Percentiles rank a stretch among this genome's conserved stretches.
Evolutionary conservation across 768 basidiomycete species (phyloP).

Genomic region (Coprinopsis sp.): DNA sequence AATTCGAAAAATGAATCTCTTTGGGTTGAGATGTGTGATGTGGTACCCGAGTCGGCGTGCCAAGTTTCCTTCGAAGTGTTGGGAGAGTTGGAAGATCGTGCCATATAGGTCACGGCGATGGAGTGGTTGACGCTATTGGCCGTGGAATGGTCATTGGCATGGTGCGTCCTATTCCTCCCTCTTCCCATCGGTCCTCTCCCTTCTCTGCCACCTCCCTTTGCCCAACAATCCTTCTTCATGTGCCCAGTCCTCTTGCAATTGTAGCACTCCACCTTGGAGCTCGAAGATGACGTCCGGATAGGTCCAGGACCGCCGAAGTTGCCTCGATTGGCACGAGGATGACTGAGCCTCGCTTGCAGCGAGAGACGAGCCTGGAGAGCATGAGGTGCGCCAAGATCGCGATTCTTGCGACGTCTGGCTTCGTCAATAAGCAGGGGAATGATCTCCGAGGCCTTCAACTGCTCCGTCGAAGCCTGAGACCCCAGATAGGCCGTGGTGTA

Average conservation of each 20-base stretch:
- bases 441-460: constrained; percentile 12
- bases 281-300: background rate
- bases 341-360: background rate
- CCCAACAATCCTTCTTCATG: constrained; percentile 28
- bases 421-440: constrained; percentile 12
- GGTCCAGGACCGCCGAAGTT: background rate
- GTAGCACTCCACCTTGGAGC: constrained; percentile 15
- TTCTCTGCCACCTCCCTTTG: constrained; percentile 33
- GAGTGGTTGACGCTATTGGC: constrained; percentile 9
- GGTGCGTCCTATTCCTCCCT: constrained; percentile 1
- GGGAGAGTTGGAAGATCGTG: background rate
- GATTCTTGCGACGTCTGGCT: background rate
- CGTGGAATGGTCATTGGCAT: background rate
- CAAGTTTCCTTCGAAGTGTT: constrained; percentile 1
- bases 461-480: constrained; percentile 7
- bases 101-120: constrained; percentile 1
- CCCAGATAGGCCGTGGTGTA: constrained; percentile 19
- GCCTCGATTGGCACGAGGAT: background rate
- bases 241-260: constrained; percentile 31
- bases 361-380: constrained; percentile 3
- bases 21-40: constrained; percentile 1
- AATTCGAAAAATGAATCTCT: background rate
- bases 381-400: background rate
- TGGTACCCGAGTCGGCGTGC: constrained; percentile 3
- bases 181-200: constrained; percentile 25